phyloP scores from a whole-genome alignment of 805 yeast genomes.

The Kuraishia ogatae region DNA sequence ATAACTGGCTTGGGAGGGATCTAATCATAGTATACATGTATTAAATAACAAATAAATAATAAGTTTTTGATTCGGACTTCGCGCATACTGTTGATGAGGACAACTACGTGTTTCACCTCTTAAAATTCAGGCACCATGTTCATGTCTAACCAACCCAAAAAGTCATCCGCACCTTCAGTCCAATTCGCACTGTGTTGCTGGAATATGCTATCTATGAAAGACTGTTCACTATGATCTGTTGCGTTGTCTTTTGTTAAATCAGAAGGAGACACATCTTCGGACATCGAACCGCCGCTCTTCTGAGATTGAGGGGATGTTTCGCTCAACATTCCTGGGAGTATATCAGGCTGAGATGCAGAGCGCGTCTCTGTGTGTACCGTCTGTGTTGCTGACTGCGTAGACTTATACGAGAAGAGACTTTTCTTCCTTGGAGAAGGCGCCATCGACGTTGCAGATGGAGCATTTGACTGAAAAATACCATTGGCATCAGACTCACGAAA shows the following conservation, averaged over 20 bases:
- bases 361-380: neutral
- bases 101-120: conserved; percentile 1
- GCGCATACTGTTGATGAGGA: neutral
- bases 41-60: neutral
- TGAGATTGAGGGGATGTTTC: neutral
- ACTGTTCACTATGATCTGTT: conserved; percentile 11
- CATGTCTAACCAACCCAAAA: conserved; percentile 89
- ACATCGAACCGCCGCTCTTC: neutral
- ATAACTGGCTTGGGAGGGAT: neutral
- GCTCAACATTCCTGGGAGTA: neutral
- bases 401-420: neutral
- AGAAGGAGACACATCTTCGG: neutral
- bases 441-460: neutral
- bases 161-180: conserved; percentile 81
- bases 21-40: neutral
- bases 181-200: conserved; percentile 80
- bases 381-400: neutral
- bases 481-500: neutral
- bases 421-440: neutral
- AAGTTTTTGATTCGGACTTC: neutral
- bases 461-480: neutral
- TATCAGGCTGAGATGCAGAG: neutral
- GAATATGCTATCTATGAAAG: conserved; percentile 45
- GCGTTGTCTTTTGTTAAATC: neutral
- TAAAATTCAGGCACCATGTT: conserved; percentile 60